A percentile compares a stretch with the other conserved stretches of the same genome.
phyloP scores from a whole-genome alignment of 208 protist genomes.

The Leishmania guyanensis region DNA sequence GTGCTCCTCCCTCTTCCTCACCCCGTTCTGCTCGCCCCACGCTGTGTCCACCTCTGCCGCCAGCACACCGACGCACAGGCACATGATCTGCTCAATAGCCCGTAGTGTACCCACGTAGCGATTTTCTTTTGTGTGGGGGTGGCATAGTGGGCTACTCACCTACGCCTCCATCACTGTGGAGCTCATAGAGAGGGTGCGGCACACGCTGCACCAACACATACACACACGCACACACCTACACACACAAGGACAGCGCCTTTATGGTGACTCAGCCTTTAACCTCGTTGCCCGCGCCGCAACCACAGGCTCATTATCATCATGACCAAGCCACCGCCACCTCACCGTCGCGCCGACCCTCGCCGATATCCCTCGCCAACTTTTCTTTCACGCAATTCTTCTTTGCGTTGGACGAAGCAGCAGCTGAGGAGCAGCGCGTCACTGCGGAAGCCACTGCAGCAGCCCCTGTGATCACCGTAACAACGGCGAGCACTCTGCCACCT shows the following conservation, averaged over 20 bases:
- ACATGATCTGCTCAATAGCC: background rate
- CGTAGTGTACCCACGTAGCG: background rate
- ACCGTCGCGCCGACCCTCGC: background rate
- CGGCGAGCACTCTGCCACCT: background rate
- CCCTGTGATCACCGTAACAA: background rate
- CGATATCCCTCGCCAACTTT: slow-evolving; percentile 17
- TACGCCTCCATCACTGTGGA: background rate
- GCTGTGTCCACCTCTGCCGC: background rate
- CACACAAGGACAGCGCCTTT: background rate
- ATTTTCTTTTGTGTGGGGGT: background rate
- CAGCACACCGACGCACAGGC: background rate
- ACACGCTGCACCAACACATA: background rate
- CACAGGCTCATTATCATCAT: background rate
- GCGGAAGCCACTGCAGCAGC: background rate
- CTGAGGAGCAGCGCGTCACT: background rate
- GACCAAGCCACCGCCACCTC: background rate
- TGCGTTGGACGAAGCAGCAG: slow-evolving; percentile 4
- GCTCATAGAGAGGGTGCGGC: background rate
- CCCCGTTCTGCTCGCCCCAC: background rate
- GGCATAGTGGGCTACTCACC: background rate
- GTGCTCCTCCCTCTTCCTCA: background rate
- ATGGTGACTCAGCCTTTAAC: background rate
- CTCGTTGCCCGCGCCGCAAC: background rate
- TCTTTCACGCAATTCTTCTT: slow-evolving; percentile 31
- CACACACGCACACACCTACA: background rate